A percentile compares a stretch with the other conserved stretches of the same genome.
Conservation (phyloP, 2,329 filamentous ascomycete genomes). For the Cordyceps pruinosa region DNA sequence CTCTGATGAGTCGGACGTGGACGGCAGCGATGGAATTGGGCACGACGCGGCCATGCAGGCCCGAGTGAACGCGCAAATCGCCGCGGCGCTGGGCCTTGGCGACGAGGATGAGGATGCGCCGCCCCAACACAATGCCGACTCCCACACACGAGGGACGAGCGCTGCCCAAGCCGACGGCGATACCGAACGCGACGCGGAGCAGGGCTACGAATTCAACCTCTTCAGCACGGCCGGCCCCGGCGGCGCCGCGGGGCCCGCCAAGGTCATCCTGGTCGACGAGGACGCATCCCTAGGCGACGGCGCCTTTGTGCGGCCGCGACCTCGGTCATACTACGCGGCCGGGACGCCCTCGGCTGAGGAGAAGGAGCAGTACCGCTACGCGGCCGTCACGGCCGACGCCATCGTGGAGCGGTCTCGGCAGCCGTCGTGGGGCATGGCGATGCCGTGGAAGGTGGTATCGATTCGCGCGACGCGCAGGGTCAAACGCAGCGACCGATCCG, state of each 20-base stretch:
- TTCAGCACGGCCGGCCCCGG: conserved; percentile 41
- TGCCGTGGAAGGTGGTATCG: conserved; percentile 51
- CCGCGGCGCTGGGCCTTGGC: conserved; percentile 37
- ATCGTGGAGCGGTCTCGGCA: conserved; percentile 37
- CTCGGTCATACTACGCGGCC: conserved; percentile 44
- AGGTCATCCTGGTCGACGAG: conserved; percentile 44
- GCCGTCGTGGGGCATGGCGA: conserved; percentile 51
- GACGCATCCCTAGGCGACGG: conserved; percentile 32
- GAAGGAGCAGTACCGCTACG: conserved; percentile 33
- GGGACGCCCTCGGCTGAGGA: conserved; percentile 29
- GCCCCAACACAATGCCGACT: neutral
- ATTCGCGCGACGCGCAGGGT: conserved; percentile 31
- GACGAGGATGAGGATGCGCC: conserved; percentile 9
- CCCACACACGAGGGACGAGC: neutral
- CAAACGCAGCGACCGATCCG: conserved; percentile 11
- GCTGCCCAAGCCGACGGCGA: conserved; percentile 15
- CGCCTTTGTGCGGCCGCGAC: conserved; percentile 30
- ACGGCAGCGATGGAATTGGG: conserved; percentile 29
- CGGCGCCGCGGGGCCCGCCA: conserved; percentile 25
- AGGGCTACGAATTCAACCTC: conserved; percentile 43
- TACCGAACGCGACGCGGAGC: conserved; percentile 22
- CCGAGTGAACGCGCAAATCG: conserved; percentile 42
- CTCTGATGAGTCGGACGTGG: conserved; percentile 24
- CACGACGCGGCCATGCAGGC: conserved; percentile 35
- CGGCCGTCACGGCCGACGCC: conserved; percentile 47